Conservation (phyloP, 257 asterid species). For the Plantago major region DNA sequence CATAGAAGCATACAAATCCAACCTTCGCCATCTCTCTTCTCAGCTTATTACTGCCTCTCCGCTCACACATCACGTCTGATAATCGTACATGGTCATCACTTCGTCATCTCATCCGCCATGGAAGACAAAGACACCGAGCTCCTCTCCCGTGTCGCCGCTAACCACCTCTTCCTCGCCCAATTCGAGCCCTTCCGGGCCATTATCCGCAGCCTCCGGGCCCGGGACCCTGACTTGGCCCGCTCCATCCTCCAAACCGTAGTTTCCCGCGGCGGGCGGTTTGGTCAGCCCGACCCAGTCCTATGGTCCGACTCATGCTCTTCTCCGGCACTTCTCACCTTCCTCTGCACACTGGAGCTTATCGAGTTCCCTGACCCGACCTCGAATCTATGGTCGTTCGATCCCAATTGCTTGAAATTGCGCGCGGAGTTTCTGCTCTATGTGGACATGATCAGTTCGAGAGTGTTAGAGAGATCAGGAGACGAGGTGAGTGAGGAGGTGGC, state of each 20-base stretch:
- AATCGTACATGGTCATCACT: too few relatives aligned
- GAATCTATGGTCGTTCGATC: slow-evolving; percentile 70
- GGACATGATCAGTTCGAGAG: slow-evolving; percentile 44
- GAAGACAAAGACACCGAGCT: slow-evolving; percentile 65
- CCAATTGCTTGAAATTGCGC: slow-evolving; percentile 55
- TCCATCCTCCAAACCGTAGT: slow-evolving; percentile 69
- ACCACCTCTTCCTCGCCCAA: slow-evolving; percentile 83
- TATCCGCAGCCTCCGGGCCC: slow-evolving; percentile 65
- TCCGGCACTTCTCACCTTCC: slow-evolving; percentile 64
- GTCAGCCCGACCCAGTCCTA: slow-evolving; percentile 47
- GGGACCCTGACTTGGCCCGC: slow-evolving; percentile 70
- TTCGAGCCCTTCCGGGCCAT: slow-evolving; percentile 93
- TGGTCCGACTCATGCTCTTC: slow-evolving; percentile 87
- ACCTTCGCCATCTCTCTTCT: too few relatives aligned
- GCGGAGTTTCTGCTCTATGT: slow-evolving; percentile 74
- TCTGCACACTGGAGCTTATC: slow-evolving; percentile 71
- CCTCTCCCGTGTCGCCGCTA: slow-evolving; percentile 58
- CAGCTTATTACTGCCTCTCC: too few relatives aligned
- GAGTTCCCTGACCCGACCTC: slow-evolving; percentile 71
- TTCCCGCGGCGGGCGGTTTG: slow-evolving; percentile 58
- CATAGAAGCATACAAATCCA: too few relatives aligned
- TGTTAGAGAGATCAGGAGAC: slow-evolving; percentile 30
- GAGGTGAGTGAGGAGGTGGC: slow-evolving; percentile 41
- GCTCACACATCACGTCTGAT: too few relatives aligned
- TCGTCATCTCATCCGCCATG: slow-evolving; percentile 40